A percentile compares a stretch with the other conserved stretches of the same genome.
phyloP scores from a whole-genome alignment of 2,329 filamentous ascomycete genomes.

The Calonectria honghensis region DNA sequence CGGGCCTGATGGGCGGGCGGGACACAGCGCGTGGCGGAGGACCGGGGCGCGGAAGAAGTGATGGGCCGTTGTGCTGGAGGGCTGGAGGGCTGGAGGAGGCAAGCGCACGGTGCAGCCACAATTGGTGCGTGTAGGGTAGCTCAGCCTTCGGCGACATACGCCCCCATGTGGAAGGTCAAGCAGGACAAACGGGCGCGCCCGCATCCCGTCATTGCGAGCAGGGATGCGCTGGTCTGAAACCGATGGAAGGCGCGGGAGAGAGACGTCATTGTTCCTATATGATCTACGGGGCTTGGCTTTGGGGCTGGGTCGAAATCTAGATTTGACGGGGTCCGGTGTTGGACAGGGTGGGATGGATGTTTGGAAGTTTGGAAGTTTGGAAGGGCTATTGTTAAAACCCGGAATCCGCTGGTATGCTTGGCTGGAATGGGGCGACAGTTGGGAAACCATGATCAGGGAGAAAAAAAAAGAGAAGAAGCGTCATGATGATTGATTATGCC shows the following conservation, averaged over 20 bases:
- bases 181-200: background rate
- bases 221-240: background rate
- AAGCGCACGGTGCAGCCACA: background rate
- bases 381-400: background rate
- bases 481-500: background rate
- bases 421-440: constrained; percentile 22
- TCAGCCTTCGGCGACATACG: background rate
- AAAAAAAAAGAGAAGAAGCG: background rate
- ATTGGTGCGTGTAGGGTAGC: constrained; percentile 33
- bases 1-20: constrained; percentile 22
- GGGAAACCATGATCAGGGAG: constrained; percentile 9
- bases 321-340: background rate
- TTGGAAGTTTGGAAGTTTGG: too few relatives aligned
- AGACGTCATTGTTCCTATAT: background rate
- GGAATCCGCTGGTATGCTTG: background rate
- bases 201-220: background rate
- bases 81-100: background rate
- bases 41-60: constrained; percentile 40
- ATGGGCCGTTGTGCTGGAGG: constrained; percentile 33
- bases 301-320: background rate
- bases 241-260: background rate
- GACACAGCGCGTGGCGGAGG: constrained; percentile 27
- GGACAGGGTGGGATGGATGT: constrained; percentile 5
- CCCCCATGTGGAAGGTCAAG: constrained; percentile 4
- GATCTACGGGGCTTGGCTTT: constrained; percentile 9